These are phyloP conservation scores for Blastobotrys illinoisensis DNA, from an alignment of 1,139 yeast genomes.

Conservation along the genomic window DNA sequence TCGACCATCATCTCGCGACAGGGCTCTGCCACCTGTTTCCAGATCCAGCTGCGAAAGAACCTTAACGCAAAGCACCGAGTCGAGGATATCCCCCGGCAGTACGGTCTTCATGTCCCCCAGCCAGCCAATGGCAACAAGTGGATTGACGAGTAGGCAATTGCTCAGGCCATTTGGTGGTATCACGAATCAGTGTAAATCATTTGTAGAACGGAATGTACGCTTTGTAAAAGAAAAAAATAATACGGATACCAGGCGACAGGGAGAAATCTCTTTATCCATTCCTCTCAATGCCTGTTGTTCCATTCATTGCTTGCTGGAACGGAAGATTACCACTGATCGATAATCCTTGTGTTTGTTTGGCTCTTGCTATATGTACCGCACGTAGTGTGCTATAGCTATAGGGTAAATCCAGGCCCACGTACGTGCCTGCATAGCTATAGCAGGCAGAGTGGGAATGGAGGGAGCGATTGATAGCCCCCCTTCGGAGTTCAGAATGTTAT, in stretches of 20 bases:
- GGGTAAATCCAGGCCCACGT: too few relatives aligned
- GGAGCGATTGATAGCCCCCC: not conserved
- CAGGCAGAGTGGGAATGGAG: not conserved
- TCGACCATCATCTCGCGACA: conserved; percentile 85
- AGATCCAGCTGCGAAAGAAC: conserved; percentile 86
- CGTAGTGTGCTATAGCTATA: not conserved
- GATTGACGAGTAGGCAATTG: conserved; percentile 34
- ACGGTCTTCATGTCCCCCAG: conserved; percentile 66
- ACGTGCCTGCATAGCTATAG: not conserved
- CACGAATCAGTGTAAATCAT: not conserved
- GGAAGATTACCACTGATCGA: not conserved
- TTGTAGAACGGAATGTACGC: conserved; percentile 3
- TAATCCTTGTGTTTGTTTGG: not conserved
- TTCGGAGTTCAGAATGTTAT: not conserved
- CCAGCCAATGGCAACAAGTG: conserved; percentile 46
- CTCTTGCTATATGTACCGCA: too few relatives aligned
- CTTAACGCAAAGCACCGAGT: conserved; percentile 78
- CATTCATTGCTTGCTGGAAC: not conserved
- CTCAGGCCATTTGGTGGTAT: not conserved
- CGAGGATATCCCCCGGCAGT: conserved; percentile 73
- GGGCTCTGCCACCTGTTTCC: conserved; percentile 91
- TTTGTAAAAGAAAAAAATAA: not conserved
- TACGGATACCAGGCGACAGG: not conserved
- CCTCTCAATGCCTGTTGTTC: not conserved
- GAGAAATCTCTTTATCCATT: not conserved